Base-by-base conservation (phyloP, 257 asterid species). In the Knoxia roxburghii region DNA sequence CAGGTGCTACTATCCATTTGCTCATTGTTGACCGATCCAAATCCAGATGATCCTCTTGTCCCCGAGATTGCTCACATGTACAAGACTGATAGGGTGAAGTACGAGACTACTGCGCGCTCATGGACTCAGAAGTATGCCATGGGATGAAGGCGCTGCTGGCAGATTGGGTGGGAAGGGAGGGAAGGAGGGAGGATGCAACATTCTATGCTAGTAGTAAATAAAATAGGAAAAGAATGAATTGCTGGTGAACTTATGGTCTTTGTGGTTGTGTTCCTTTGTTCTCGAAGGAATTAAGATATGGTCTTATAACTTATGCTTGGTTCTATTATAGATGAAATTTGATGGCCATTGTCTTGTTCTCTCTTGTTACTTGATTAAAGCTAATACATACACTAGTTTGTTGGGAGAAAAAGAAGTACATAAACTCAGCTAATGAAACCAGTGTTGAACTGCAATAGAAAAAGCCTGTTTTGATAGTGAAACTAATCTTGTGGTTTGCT, bases 41-140 rank as follows among this genome's bases (percentile, higher is more conserved):
- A 89, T 30, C 90, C 95, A 2, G 90, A 87, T 35, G 96, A 89
- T 75, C 96, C 96, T 29, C 88, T 89, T 29, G 95, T 87, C 60
- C 95, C 95, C 2, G 95, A 89, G 79, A 87, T 89, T 60, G 96
- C 96, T 71, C 86, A 87, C 74, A 78, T 69, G 75, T 89, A 89
- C 86, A 89, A 84, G 88, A 84, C 82, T 0, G 89, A 89, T 48
- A 83, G 79, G 70, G 71, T 65, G 53, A 85, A 87, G 85, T 89
- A 89, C 12, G 96, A 87, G 80, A 71, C 79, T 60, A 89, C 93
- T 21, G 95, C 93, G 20, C 86, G 91, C 57, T 73, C 86, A 49
- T 89, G 95, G 96, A 89, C 96, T 58, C 93, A 85, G 83, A 87
- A 87, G 74, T 85, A 84, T 43, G 97, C 90, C 24, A 87, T 84